Percentiles rank a stretch among this genome's conserved stretches.
These are phyloP conservation scores for Pugionium cornutum DNA, from an alignment of 345 rosid genomes.

Conservation along the genomic window DNA sequence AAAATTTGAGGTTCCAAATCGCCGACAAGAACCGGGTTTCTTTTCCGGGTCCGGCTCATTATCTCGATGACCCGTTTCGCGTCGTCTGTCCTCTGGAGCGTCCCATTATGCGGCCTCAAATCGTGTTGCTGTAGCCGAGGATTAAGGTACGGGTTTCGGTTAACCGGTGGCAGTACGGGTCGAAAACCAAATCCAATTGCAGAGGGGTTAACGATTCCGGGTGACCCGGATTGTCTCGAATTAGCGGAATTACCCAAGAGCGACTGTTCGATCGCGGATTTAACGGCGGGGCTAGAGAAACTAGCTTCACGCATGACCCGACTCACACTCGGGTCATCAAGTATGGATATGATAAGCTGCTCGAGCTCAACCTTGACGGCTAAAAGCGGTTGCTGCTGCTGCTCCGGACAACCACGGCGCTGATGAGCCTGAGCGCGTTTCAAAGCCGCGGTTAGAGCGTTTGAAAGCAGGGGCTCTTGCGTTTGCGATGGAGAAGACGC, in stretches of 20 bases:
- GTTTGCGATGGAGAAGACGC: slow-evolving; percentile 27
- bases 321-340: slow-evolving; percentile 97
- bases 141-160: slow-evolving; percentile 69
- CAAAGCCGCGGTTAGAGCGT: slow-evolving; percentile 95
- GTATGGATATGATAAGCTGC: slow-evolving; percentile 91
- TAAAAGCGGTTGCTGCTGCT: slow-evolving; percentile 91
- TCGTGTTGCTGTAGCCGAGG: slow-evolving; percentile 72
- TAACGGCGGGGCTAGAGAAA: slow-evolving; percentile 94
- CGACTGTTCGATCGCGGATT: slow-evolving; percentile 87
- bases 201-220: slow-evolving; percentile 42
- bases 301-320: slow-evolving; percentile 98
- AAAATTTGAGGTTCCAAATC: slow-evolving; percentile 73
- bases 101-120: slow-evolving; percentile 42
- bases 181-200: slow-evolving; percentile 70
- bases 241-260: slow-evolving; percentile 39
- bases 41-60: slow-evolving; percentile 59
- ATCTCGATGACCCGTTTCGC: slow-evolving; percentile 66
- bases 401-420: slow-evolving; percentile 97
- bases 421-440: slow-evolving; percentile 99
- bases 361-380: slow-evolving; percentile 98
- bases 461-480: slow-evolving; percentile 84
- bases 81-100: slow-evolving; percentile 62
- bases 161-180: slow-evolving; percentile 39
- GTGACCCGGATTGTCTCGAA: slow-evolving; percentile 28
- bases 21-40: slow-evolving; percentile 90